phyloP scores from a whole-genome alignment of 768 basidiomycete genomes.

The Lactarius hatsudake region DNA sequence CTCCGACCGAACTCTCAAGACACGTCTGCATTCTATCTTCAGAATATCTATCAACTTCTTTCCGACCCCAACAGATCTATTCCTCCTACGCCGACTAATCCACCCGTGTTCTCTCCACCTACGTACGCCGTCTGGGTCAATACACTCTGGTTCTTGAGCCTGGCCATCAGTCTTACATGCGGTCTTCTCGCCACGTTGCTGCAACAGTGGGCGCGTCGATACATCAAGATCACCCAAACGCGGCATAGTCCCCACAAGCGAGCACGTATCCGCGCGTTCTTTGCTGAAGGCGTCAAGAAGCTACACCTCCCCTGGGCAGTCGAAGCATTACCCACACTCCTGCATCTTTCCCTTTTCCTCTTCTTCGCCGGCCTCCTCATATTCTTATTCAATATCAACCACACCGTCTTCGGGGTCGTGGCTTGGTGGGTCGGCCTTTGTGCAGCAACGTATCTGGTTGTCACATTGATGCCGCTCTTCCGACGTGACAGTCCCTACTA shows the following conservation, averaged over 20 bases:
- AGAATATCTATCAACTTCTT: conserved; percentile 2
- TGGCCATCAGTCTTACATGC: conserved; percentile 12
- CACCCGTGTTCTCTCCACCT: background rate
- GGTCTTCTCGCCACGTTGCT: conserved; percentile 7
- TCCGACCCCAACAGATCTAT: background rate
- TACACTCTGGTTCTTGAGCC: conserved; percentile 12
- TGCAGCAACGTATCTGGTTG: background rate
- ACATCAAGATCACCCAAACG: background rate
- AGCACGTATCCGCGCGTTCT: conserved; percentile 7
- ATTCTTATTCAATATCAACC: conserved; percentile 12
- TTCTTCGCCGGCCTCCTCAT: conserved; percentile 19
- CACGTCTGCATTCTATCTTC: conserved; percentile 5
- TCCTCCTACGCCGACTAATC: background rate
- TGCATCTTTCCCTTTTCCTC: conserved; percentile 20
- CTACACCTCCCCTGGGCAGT: background rate
- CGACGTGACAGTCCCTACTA: conserved; percentile 2
- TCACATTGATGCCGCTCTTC: conserved; percentile 10
- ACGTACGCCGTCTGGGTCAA: conserved; percentile 11
- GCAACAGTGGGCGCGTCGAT: conserved; percentile 11
- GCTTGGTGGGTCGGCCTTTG: background rate
- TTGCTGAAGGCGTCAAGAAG: conserved; percentile 1
- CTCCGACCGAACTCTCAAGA: conserved; percentile 5
- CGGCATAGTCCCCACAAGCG: background rate
- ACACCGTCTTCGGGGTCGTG: conserved; percentile 2
- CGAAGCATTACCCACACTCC: conserved; percentile 10